phyloP scores from a whole-genome alignment of 208 protist species.

The Zelonia costaricensis region DNA sequence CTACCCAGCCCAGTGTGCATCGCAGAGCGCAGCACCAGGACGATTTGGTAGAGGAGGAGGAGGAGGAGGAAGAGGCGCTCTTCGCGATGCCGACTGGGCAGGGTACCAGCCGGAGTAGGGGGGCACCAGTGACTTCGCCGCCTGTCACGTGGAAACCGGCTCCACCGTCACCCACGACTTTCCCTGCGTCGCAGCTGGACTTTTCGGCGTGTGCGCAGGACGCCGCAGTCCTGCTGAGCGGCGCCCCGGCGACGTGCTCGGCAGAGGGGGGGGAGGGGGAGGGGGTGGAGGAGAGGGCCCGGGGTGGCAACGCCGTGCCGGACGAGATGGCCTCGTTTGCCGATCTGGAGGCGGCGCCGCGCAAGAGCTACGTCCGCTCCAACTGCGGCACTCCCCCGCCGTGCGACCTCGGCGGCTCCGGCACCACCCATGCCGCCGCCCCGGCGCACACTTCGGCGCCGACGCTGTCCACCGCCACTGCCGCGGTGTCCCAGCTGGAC shows the following conservation, averaged over 20 bases:
- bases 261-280: slow-evolving; percentile 4
- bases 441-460: too few species aligned
- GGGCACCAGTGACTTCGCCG: neutral
- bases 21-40: neutral
- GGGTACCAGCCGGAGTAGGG: neutral
- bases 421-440: too few species aligned
- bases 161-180: neutral
- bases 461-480: too few species aligned
- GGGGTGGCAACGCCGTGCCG: neutral
- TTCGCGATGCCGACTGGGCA: neutral
- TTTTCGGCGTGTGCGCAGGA: neutral
- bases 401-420: too few species aligned
- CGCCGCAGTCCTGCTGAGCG: slow-evolving; percentile 7
- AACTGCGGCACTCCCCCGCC: slow-evolving; percentile 5
- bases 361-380: slow-evolving; percentile 43
- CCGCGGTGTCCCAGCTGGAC: too few species aligned
- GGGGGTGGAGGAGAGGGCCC: neutral
- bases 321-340: slow-evolving; percentile 1
- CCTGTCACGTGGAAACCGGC: neutral
- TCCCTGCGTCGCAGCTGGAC: slow-evolving; percentile 1
- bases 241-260: neutral
- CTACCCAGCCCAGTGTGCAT: slow-evolving; percentile 2
- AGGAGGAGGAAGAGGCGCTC: slow-evolving; percentile 1
- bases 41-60: too few species aligned
- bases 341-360: slow-evolving; percentile 38